Conservation (phyloP, 129 eudicot species). For the Saussurea involucrata region DNA sequence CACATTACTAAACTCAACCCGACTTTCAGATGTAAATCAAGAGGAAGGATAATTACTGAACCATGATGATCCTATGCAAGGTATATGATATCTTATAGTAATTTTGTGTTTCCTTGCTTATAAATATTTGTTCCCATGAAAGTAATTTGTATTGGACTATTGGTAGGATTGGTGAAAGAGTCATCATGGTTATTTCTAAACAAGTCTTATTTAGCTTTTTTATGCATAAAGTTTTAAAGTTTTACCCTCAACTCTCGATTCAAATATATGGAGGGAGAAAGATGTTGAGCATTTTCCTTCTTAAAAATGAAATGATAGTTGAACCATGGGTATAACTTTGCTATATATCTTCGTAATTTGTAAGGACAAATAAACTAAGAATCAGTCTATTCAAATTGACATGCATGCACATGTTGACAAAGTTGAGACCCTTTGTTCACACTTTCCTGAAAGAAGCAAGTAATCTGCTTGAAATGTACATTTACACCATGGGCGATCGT, state of each 20-base stretch:
- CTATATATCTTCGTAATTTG: background rate
- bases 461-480: conserved; percentile 71
- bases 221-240: no score
- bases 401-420: conserved; percentile 49
- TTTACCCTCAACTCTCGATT: no score
- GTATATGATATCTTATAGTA: conserved; percentile 28
- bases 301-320: no score
- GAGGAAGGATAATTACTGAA: conserved; percentile 62
- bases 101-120: no score
- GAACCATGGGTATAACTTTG: background rate
- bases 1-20: conserved; percentile 74
- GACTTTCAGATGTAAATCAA: conserved; percentile 54
- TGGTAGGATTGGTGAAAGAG: no score
- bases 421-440: conserved; percentile 71
- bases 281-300: background rate
- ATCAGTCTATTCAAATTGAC: conserved; percentile 55
- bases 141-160: no score
- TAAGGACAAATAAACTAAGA: conserved; percentile 39
- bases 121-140: no score
- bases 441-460: conserved; percentile 70
- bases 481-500: conserved; percentile 90
- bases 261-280: background rate
- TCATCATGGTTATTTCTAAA: no score
- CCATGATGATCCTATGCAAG: conserved; percentile 59
- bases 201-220: no score